Percentiles rank a stretch among this genome's conserved stretches.
Evolutionary conservation across 1,284 basidiomycete species (phyloP).

Genomic region (Sphagnurus paluster): DNA sequence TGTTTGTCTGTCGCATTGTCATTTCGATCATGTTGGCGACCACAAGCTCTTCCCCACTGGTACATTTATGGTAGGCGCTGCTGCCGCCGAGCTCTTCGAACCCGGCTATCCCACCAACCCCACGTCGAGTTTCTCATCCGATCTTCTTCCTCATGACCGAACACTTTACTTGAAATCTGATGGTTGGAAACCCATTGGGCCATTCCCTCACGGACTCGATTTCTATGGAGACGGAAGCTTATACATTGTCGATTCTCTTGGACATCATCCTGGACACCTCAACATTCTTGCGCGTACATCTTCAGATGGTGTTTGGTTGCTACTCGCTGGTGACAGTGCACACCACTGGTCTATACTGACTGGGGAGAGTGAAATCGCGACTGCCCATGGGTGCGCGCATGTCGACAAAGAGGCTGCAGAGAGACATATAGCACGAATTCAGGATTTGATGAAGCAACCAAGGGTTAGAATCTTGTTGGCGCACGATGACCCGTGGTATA

Average conservation of each 20-base stretch:
- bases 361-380: slow-evolving; percentile 38
- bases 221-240: slow-evolving; percentile 56
- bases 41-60: slow-evolving; percentile 42
- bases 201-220: slow-evolving; percentile 52
- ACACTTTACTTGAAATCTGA: slow-evolving; percentile 34
- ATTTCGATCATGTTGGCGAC: slow-evolving; percentile 47
- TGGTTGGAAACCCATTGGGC: slow-evolving; percentile 40
- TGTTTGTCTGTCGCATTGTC: slow-evolving; percentile 50
- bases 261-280: slow-evolving; percentile 53
- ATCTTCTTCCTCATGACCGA: slow-evolving; percentile 42
- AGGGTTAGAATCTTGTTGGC: slow-evolving; percentile 49
- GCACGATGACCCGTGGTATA: slow-evolving; percentile 54
- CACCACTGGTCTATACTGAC: slow-evolving; percentile 54
- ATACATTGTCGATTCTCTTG: slow-evolving; percentile 57
- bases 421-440: slow-evolving; percentile 40
- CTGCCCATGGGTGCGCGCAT: slow-evolving; percentile 7
- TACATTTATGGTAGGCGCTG: slow-evolving; percentile 46
- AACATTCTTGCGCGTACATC: slow-evolving; percentile 59
- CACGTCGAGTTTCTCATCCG: slow-evolving; percentile 30
- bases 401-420: slow-evolving; percentile 34
- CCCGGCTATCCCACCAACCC: slow-evolving; percentile 45
- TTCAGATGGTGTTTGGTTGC: slow-evolving; percentile 52
- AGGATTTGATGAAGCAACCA: slow-evolving; percentile 34
- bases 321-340: slow-evolving; percentile 53
- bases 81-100: slow-evolving; percentile 31